Evolutionary conservation across 306 rosid genomes (phyloP), one percentile per base, ranked within the genome.

Genomic region (Abrus pulchellus): DNA sequence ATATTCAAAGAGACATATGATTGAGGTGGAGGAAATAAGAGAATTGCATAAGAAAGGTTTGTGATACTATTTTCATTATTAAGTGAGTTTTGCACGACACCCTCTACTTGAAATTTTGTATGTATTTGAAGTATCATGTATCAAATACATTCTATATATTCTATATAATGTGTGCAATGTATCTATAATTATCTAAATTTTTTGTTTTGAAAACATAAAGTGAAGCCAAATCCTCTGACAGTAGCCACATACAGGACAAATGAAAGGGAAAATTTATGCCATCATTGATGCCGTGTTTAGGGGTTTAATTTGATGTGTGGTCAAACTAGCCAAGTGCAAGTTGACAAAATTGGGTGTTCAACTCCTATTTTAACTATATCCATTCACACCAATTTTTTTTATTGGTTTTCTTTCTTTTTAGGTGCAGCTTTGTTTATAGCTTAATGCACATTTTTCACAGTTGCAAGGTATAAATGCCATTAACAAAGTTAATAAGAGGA

Each of bases 281-380:
- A 32, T 29, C 63, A 80, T 56, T 63, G 38, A 14, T 72, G 87
- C 83, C 89, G 87, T 5, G 59, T 86, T 83, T 53, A 12, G 41
- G 38, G 89, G 83, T 41, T 57, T 67, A 67, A 67, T 44, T 44
- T 33, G 70, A 66, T 53, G 28, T 14, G 0, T 0, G 9, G 79
- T 64, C 80, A 77, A 77, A 11, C 52, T 30, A 71, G 20, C 69
- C 59, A 83, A n/a, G 45, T 5, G 45, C 48, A 44, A 9, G 50
- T 9, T 80, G 80, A 67, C 63, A 40, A 57, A 20, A 48, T 29
- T 6, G 1, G 10, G 67, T 41, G 61, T 47, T 82, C 77, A 54
- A 55, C 48, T 62, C 20, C 29, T 59, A 73, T 80, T 71, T 44
- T 45, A 71, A 27, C 13, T 6, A 83, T 2, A 83, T 43, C 53